Percentiles rank a stretch among this genome's conserved stretches.
Conservation (phyloP, 805 yeast genomes). For the Teunomyces aglyptinius region DNA sequence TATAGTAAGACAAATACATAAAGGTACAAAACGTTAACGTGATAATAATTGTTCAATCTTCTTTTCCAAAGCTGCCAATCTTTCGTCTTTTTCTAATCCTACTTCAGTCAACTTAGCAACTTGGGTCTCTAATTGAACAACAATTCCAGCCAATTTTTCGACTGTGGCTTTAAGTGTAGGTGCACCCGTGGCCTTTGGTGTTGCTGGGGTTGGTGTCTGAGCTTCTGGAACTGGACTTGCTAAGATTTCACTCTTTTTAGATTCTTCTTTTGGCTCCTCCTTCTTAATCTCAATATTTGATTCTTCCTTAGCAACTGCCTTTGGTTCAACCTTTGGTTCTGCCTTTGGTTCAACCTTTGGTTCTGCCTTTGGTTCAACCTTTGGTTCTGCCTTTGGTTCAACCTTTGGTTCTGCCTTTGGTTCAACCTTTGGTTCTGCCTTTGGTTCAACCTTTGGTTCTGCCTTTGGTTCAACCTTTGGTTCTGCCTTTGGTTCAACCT, state of each 20-base stretch:
- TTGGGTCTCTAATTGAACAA: constrained; percentile 54
- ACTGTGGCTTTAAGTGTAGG: constrained; percentile 71
- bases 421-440: constrained; percentile 13
- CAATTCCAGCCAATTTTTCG: constrained; percentile 61
- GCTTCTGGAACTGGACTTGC: constrained; percentile 8
- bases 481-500: not conserved
- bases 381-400: constrained; percentile 13
- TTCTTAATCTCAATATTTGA: constrained; percentile 5
- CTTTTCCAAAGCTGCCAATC: constrained; percentile 54
- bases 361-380: constrained; percentile 9
- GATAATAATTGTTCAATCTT: constrained; percentile 57
- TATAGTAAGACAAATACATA: constrained; percentile 3
- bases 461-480: constrained; percentile 9
- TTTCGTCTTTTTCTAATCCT: constrained; percentile 64
- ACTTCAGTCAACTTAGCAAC: constrained; percentile 51
- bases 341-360: constrained; percentile 10
- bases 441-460: constrained; percentile 14
- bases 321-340: constrained; percentile 18
- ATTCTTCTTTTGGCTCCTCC: not conserved
- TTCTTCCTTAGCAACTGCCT: constrained; percentile 10
- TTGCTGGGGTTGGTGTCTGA: constrained; percentile 10
- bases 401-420: constrained; percentile 17
- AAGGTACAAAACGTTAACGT: constrained; percentile 1
- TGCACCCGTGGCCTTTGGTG: constrained; percentile 32
- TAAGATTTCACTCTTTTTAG: not conserved